phyloP scores from a whole-genome alignment of 2,329 filamentous ascomycete genomes.

The Paecilomyces variotii region DNA sequence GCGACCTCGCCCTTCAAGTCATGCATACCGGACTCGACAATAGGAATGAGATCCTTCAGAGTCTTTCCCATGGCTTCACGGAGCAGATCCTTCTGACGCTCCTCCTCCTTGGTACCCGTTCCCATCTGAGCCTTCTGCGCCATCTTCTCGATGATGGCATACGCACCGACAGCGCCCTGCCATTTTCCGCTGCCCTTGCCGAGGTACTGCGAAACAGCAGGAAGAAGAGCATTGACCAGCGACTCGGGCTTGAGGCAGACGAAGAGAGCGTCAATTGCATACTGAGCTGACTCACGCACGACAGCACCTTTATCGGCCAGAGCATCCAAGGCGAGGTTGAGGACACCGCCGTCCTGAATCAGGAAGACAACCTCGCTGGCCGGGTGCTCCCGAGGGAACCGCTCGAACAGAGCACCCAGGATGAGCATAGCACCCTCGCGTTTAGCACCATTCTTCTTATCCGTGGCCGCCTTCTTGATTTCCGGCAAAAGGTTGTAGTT shows the following conservation, averaged over 20 bases:
- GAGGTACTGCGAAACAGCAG: constrained; percentile 67
- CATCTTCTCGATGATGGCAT: constrained; percentile 80
- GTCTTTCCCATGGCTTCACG: constrained; percentile 76
- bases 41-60: constrained; percentile 76
- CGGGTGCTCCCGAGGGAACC: constrained; percentile 68
- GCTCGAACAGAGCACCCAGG: constrained; percentile 86
- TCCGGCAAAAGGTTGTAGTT: constrained; percentile 56
- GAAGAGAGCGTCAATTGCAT: constrained; percentile 86
- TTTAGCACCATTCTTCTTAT: constrained; percentile 85
- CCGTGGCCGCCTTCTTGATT: constrained; percentile 68
- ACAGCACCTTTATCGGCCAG: constrained; percentile 84
- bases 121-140: constrained; percentile 88
- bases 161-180: constrained; percentile 88
- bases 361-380: constrained; percentile 75
- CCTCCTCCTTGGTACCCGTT: constrained; percentile 75
- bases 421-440: constrained; percentile 93
- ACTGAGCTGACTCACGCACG: constrained; percentile 85
- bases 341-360: constrained; percentile 66
- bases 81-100: constrained; percentile 78
- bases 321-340: constrained; percentile 69
- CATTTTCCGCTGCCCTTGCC: constrained; percentile 84
- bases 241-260: constrained; percentile 70
- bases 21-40: constrained; percentile 91
- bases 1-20: constrained; percentile 78
- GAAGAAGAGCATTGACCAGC: constrained; percentile 73